Percentiles rank a stretch among this genome's conserved stretches.
Evolutionary conservation across 169 alveolate species (phyloP).

Genomic region (Cardiosporidium cionae): DNA sequence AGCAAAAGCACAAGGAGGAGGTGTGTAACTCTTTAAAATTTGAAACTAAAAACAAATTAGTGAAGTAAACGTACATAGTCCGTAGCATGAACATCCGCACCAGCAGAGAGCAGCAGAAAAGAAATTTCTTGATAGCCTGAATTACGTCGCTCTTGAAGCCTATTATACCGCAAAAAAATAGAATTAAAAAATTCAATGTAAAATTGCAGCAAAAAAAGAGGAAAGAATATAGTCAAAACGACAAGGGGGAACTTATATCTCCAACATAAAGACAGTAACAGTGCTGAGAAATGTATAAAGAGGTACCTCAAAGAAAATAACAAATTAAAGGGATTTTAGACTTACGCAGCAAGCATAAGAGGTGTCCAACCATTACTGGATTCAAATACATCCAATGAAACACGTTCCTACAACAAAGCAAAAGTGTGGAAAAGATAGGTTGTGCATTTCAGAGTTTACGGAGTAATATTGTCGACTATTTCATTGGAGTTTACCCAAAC

Average conservation of each 20-base stretch:
- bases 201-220: too few relatives aligned
- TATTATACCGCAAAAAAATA: too few relatives aligned
- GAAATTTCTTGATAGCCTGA: not conserved
- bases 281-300: not conserved
- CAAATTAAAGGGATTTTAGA: not conserved
- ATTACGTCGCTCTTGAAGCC: not conserved
- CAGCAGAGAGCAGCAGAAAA: not conserved
- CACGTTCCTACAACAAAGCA: conserved; percentile 6
- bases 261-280: not conserved
- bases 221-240: too few relatives aligned
- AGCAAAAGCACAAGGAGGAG: too few relatives aligned
- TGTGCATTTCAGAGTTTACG: not conserved
- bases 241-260: too few relatives aligned
- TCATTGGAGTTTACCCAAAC: too few relatives aligned
- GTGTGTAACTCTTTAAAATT: too few relatives aligned
- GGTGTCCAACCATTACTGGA: conserved; percentile 27
- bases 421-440: not conserved
- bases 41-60: too few relatives aligned
- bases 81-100: not conserved
- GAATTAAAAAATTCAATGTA: too few relatives aligned
- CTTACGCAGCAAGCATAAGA: conserved; percentile 29
- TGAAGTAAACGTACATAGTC: not conserved
- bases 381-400: conserved; percentile 22
- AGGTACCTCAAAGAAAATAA: not conserved
- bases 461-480: not conserved